Conservation (phyloP, 1,284 basidiomycete genomes). For the Athelia sp. region DNA sequence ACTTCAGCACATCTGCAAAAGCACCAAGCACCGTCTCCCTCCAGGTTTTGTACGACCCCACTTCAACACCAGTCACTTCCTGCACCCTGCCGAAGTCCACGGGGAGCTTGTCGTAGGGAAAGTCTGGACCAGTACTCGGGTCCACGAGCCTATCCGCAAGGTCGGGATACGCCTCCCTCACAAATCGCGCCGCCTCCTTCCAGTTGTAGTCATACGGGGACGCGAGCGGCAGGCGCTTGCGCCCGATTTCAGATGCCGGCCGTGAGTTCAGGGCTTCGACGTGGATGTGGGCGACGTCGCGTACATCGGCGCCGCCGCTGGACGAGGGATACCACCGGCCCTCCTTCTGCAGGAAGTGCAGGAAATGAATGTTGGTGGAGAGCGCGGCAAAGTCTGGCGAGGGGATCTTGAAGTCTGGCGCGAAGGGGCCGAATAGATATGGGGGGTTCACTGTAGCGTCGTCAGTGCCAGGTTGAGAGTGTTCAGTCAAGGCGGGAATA, state of each 20-base stretch:
- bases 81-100: not conserved
- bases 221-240: slow-evolving; percentile 5
- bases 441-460: slow-evolving; percentile 12
- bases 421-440: slow-evolving; percentile 19
- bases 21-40: not conserved
- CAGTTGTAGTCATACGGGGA: slow-evolving; percentile 6
- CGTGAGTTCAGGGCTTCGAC: slow-evolving; percentile 10
- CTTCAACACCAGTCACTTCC: not conserved
- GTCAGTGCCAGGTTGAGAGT: not conserved
- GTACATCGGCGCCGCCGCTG: slow-evolving; percentile 7
- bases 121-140: not conserved
- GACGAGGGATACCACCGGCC: slow-evolving; percentile 6
- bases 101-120: not conserved
- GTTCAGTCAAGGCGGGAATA: not conserved
- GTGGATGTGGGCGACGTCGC: slow-evolving; percentile 17
- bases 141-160: slow-evolving; percentile 3
- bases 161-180: slow-evolving; percentile 7
- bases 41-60: not conserved
- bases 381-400: slow-evolving; percentile 3
- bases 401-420: slow-evolving; percentile 10
- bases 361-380: slow-evolving; percentile 13
- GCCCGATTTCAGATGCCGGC: not conserved
- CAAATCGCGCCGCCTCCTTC: slow-evolving; percentile 6
- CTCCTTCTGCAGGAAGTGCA: slow-evolving; percentile 9
- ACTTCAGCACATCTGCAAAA: not conserved